These are phyloP conservation scores for Lenwebbia sp. DNA, from an alignment of 345 rosid species.

Conservation along the genomic window DNA sequence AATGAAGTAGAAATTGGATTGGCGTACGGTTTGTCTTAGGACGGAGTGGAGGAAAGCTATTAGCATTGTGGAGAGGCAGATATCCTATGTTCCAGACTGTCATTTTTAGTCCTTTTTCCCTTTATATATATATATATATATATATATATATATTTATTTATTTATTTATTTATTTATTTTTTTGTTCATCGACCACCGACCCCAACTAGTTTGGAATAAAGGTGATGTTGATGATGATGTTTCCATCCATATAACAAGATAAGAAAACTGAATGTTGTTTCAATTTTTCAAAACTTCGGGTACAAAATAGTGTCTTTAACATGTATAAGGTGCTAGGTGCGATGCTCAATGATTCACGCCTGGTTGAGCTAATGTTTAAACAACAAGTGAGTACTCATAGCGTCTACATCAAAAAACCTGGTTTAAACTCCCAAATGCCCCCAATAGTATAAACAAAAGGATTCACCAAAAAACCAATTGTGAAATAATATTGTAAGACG, in stretches of 20 bases:
- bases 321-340: not conserved
- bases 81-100: no score
- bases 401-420: not conserved
- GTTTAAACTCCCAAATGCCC: not conserved
- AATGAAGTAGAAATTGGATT: no score
- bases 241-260: not conserved
- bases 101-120: no score
- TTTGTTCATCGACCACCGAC: no score
- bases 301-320: not conserved
- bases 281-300: not conserved
- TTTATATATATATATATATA: no score
- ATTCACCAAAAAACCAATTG: not conserved
- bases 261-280: not conserved
- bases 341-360: not conserved
- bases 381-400: not conserved
- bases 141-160: no score
- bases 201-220: no score
- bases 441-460: not conserved
- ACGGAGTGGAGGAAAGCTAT: no score
- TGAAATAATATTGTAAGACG: not conserved
- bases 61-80: no score
- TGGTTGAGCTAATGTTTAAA: not conserved
- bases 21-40: no score
- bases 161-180: no score
- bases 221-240: no score